phyloP scores from a whole-genome alignment of 139 green algal species.

The Klebsormidium nitens region DNA sequence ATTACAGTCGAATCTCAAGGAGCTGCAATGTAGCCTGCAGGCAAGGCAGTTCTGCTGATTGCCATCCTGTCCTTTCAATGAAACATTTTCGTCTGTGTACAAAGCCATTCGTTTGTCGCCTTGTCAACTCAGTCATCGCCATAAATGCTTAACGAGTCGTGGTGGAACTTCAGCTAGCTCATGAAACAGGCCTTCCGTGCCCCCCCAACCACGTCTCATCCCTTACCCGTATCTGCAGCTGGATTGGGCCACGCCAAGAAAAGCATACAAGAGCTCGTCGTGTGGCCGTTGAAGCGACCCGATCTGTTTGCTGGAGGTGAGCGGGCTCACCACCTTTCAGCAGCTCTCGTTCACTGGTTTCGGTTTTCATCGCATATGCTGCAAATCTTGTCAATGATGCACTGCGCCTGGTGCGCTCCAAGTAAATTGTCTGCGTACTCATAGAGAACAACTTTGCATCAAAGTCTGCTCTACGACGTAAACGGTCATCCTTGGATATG shows the following conservation, averaged over 20 bases:
- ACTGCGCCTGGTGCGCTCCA: no score
- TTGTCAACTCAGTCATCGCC: background rate
- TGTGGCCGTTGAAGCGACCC: constrained; percentile 94
- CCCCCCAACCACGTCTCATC: background rate
- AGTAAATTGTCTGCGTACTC: no score
- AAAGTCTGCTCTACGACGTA: no score
- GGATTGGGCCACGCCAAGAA: constrained; percentile 38
- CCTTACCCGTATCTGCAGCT: constrained; percentile 17
- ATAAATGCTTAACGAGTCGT: background rate
- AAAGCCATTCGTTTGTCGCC: constrained; percentile 1
- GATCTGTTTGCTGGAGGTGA: constrained; percentile 71
- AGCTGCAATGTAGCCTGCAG: background rate
- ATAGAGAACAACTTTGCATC: no score
- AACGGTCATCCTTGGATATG: no score
- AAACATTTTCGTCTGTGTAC: background rate
- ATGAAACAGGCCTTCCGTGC: no score
- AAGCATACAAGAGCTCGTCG: constrained; percentile 77
- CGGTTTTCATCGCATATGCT: no score
- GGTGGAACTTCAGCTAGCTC: background rate
- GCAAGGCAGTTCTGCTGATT: background rate
- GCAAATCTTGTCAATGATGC: no score
- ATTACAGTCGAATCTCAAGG: background rate
- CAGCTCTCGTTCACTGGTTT: no score
- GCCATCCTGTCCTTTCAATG: background rate
- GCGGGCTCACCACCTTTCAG: no score